Evolutionary conservation across 116 monocot genomes (phyloP).

Genomic region (Iris pallida): DNA sequence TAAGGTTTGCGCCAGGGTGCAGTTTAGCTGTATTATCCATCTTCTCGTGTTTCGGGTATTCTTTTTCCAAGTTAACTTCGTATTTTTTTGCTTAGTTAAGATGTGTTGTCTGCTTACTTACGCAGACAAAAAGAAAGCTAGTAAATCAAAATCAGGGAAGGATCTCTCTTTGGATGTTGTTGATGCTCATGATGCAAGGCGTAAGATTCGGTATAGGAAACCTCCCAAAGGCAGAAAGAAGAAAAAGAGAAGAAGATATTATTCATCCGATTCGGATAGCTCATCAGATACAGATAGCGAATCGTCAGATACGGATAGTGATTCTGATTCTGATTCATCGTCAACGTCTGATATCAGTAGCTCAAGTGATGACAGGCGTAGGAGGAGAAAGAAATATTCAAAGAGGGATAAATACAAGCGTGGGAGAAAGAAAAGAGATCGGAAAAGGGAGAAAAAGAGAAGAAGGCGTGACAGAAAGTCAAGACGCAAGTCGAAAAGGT

Average conservation of each 20-base stretch:
- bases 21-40: too few relatives aligned
- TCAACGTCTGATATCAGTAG: conserved; percentile 69
- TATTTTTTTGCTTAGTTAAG: background rate
- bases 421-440: conserved; percentile 68
- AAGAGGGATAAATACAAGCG: conserved; percentile 74
- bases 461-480: conserved; percentile 56
- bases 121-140: conserved; percentile 66
- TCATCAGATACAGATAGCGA: conserved; percentile 72
- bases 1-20: too few relatives aligned
- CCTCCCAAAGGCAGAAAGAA: conserved; percentile 66
- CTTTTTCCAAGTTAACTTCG: too few relatives aligned
- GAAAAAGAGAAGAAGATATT: conserved; percentile 68
- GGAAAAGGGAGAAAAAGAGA: conserved; percentile 56
- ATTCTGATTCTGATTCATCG: conserved; percentile 62
- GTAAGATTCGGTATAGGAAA: conserved; percentile 52
- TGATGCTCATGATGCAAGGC: conserved; percentile 35
- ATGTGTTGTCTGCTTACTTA: background rate
- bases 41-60: too few relatives aligned
- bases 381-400: conserved; percentile 49
- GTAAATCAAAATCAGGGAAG: conserved; percentile 39
- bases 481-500: conserved; percentile 67
- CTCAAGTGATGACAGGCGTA: conserved; percentile 82
- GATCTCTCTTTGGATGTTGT: conserved; percentile 37
- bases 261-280: conserved; percentile 88
- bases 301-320: conserved; percentile 73